phyloP scores from a whole-genome alignment of 1,139 yeast species.

The Yamadazyma dendronema region DNA sequence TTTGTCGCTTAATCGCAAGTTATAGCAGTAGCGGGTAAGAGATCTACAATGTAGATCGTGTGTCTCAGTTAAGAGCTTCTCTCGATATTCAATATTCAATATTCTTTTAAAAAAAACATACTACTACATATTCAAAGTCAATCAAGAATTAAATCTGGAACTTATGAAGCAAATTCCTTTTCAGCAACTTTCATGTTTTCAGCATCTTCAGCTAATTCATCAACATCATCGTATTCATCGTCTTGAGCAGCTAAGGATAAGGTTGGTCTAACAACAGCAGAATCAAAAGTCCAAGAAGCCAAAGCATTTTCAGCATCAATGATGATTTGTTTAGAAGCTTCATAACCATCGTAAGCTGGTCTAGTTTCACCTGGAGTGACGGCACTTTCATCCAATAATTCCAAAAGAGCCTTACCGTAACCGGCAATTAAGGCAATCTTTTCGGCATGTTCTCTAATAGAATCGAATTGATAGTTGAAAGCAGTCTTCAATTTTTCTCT shows the following conservation, averaged over 20 bases:
- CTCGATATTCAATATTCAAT: not conserved
- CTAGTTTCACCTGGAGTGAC: constrained; percentile 91
- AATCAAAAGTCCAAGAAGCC: constrained; percentile 80
- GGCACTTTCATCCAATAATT: constrained; percentile 78
- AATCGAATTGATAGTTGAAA: constrained; percentile 79
- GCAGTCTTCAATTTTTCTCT: constrained; percentile 86
- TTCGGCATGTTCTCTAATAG: constrained; percentile 79
- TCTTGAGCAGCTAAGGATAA: constrained; percentile 70
- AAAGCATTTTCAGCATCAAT: constrained; percentile 83
- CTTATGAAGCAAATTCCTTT: constrained; percentile 30
- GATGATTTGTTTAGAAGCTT: constrained; percentile 82
- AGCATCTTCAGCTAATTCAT: constrained; percentile 55
- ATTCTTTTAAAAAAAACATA: not conserved
- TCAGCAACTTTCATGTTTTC: constrained; percentile 56
- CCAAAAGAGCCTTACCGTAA: constrained; percentile 82
- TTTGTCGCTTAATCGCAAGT: no score
- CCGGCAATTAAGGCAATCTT: constrained; percentile 85
- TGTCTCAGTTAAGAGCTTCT: not conserved
- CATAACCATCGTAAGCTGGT: constrained; percentile 85
- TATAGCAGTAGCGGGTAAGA: no score
- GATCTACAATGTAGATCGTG: no score
- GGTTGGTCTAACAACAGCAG: constrained; percentile 78
- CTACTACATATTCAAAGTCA: not conserved
- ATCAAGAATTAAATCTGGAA: constrained; percentile 1
- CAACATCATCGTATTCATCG: constrained; percentile 53